Conservation (phyloP, 2,329 filamentous ascomycete species). For the Phialophora verrucosa region DNA sequence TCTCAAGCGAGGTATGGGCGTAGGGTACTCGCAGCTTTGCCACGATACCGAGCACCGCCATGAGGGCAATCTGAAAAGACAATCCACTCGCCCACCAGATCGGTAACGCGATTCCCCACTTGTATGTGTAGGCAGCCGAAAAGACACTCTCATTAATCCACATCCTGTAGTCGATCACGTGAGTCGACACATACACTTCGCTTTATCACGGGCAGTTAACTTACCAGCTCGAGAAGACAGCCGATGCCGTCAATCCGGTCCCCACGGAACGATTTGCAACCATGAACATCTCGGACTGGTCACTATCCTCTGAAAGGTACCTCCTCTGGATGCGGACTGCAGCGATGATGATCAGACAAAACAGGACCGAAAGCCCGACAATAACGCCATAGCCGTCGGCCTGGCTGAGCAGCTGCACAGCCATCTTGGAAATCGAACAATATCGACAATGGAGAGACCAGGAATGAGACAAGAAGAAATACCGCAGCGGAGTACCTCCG, state of each 20-base stretch:
- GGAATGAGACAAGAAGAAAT: not conserved
- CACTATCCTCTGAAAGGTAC: conserved; percentile 52
- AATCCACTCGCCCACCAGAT: conserved; percentile 50
- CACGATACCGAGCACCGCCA: conserved; percentile 57
- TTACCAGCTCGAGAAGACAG: conserved; percentile 48
- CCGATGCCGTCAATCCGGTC: conserved; percentile 47
- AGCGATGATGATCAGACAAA: conserved; percentile 55
- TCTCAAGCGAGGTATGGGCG: conserved; percentile 59
- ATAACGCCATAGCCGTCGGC: conserved; percentile 55
- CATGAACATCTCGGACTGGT: conserved; percentile 53
- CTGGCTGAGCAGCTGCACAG: conserved; percentile 42
- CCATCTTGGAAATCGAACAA: conserved; percentile 15
- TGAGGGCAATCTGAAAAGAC: conserved; percentile 57
- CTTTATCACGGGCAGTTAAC: not conserved
- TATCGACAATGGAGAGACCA: not conserved
- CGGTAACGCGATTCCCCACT: conserved; percentile 46
- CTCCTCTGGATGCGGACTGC: conserved; percentile 55
- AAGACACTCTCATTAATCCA: conserved; percentile 49
- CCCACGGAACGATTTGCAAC: conserved; percentile 48
- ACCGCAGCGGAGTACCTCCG: not conserved
- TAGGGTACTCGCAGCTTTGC: conserved; percentile 58
- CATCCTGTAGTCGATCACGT: conserved; percentile 35
- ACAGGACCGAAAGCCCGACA: conserved; percentile 56
- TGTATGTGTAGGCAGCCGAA: conserved; percentile 45
- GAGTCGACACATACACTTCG: conserved; percentile 2